A percentile compares a stretch with the other conserved stretches of the same genome.
Evolutionary conservation across 1,284 basidiomycete genomes (phyloP).

Genomic region (Ganoderma lingzhi): DNA sequence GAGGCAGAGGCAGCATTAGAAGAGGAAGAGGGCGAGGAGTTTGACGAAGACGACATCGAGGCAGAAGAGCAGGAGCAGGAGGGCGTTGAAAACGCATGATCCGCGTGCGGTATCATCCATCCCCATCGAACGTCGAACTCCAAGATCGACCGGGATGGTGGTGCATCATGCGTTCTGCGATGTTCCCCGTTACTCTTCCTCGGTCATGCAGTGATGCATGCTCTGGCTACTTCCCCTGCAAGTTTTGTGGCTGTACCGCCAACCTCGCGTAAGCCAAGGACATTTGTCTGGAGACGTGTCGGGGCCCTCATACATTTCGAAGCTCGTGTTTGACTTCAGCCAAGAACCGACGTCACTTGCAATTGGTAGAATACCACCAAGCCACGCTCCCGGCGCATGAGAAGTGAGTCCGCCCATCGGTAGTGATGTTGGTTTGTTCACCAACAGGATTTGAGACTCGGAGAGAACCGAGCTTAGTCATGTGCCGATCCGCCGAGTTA

Average conservation of each 20-base stretch:
- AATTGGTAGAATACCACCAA: no score
- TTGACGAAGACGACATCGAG: constrained; percentile 40
- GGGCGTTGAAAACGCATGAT: not conserved
- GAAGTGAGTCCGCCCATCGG: constrained; percentile 62
- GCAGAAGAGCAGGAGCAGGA: not conserved
- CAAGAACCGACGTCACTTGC: no score
- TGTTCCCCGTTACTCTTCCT: not conserved
- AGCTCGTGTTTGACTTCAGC: no score
- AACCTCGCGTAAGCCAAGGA: no score
- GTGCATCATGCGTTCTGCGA: not conserved
- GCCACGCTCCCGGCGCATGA: constrained; percentile 74
- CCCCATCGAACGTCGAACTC: not conserved
- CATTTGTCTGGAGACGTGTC: no score
- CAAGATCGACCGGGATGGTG: not conserved
- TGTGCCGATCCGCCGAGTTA: no score
- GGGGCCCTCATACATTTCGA: no score
- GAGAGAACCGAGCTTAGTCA: no score
- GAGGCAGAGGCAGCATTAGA: constrained; percentile 77
- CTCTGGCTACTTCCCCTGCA: not conserved
- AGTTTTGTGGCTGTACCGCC: no score
- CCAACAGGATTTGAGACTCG: no score
- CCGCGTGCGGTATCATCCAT: not conserved
- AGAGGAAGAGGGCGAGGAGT: constrained; percentile 61
- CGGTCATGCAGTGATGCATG: not conserved
- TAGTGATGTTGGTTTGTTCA: constrained; percentile 21